phyloP scores from a whole-genome alignment of 2,329 filamentous ascomycete species.

The Pseudovirgaria hyperparasitica region DNA sequence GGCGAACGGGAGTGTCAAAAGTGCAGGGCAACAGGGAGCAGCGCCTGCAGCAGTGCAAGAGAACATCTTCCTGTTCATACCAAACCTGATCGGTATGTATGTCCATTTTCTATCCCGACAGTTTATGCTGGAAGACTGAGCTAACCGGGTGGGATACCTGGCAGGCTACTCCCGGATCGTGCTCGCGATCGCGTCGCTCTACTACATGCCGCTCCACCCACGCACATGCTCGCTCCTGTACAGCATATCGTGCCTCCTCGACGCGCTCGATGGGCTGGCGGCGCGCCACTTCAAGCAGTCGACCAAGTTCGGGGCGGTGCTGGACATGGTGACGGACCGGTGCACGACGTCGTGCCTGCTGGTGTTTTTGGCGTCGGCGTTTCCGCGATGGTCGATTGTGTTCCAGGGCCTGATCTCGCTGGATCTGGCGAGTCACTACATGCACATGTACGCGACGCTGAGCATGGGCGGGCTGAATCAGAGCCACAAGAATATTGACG shows the following conservation, averaged over 20 bases:
- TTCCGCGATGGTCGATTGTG: slow-evolving; percentile 83
- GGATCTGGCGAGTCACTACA: slow-evolving; percentile 92
- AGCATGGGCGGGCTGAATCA: slow-evolving; percentile 67
- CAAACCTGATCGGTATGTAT: slow-evolving; percentile 37
- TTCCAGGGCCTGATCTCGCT: slow-evolving; percentile 90
- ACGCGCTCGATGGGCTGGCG: slow-evolving; percentile 90
- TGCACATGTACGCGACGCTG: slow-evolving; percentile 96
- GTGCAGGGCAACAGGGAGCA: no score
- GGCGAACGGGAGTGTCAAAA: no score
- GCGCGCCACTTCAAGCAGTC: slow-evolving; percentile 79
- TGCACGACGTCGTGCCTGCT: slow-evolving; percentile 93
- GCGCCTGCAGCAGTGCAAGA: slow-evolving; percentile 25
- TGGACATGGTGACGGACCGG: slow-evolving; percentile 98
- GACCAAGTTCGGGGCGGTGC: slow-evolving; percentile 87
- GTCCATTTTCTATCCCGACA: not conserved
- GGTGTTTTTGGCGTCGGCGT: slow-evolving; percentile 88
- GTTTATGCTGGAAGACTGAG: not conserved
- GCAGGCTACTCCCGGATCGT: slow-evolving; percentile 38
- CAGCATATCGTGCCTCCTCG: slow-evolving; percentile 85
- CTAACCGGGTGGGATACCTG: slow-evolving; percentile 6
- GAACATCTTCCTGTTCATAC: slow-evolving; percentile 42
- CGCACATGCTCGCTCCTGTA: slow-evolving; percentile 87
- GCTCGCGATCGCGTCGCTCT: slow-evolving; percentile 73
- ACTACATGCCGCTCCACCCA: slow-evolving; percentile 99
- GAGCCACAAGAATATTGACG: slow-evolving; percentile 90